phyloP scores from a whole-genome alignment of 495 filamentous ascomycete genomes.

The Podospora comata region DNA sequence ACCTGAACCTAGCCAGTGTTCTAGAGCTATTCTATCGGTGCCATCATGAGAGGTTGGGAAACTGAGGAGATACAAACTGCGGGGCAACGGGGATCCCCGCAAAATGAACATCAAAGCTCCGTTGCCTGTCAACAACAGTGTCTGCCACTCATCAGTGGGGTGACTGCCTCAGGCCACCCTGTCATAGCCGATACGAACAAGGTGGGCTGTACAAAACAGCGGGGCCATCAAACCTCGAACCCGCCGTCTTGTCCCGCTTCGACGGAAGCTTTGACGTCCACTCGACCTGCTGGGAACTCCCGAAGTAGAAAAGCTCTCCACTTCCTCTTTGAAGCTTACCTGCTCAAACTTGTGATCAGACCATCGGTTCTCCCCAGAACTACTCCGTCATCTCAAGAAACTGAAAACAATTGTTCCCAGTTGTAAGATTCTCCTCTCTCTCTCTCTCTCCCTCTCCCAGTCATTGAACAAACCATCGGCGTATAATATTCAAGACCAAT shows the following conservation, averaged over 20 bases:
- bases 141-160: not conserved
- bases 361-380: not conserved
- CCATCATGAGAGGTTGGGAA: not conserved
- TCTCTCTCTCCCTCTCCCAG: too few species aligned
- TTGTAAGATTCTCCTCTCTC: not conserved
- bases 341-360: constrained; percentile 1
- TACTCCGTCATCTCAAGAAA: not conserved
- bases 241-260: constrained; percentile 11
- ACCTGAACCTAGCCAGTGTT: not conserved
- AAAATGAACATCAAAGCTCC: not conserved
- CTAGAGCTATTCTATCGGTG: not conserved
- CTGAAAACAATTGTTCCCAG: not conserved
- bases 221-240: constrained; percentile 1
- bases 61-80: not conserved
- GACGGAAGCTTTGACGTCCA: constrained; percentile 22
- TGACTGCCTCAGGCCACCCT: constrained; percentile 7
- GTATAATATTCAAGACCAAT: not conserved
- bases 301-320: constrained; percentile 10
- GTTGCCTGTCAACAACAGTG: not conserved
- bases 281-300: not conserved
- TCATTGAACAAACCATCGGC: not conserved
- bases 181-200: not conserved
- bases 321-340: not conserved
- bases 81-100: not conserved
- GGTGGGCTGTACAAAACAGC: not conserved